Base-by-base conservation (phyloP, 2,329 filamentous ascomycete genomes). In the Trichoderma cornu-damae region DNA sequence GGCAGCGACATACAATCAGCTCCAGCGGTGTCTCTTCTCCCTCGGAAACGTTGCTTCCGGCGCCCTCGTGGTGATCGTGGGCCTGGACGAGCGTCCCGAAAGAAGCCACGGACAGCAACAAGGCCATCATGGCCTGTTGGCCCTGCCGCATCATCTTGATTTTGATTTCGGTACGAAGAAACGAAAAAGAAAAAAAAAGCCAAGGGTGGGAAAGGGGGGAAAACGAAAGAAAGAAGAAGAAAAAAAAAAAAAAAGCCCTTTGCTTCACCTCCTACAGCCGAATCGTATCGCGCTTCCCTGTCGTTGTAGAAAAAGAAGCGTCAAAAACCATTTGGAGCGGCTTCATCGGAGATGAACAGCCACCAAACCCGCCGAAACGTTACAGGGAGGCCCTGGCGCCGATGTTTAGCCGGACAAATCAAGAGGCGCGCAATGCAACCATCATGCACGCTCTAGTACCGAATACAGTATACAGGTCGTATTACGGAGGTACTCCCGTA, bases 1-100 rank as follows among this genome's bases (percentile, higher is more conserved):
- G 30, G 30, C 8, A 24, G 30, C 26, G 20, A 72, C 84, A 59
- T 77, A 89, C 87, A 65, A 93, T 80, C 1, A 89, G 89, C 32
- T 93, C 89, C 44, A 72, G 67, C n/a, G 88, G 89, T 66, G 89
- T 76, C 28, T 81, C 79, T 63, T 85, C 74, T 65, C 88, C 89
- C 63, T 89, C 85, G 14, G 84, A 81, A 61, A 94, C 86, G 44
- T 81, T 75, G 52, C 73, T 73, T 49, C 73, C 72, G 62, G 72
- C 69, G 62, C 72, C 69, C 18, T 59, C 67, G 62, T 75, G 73
- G 68, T 81, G 78, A 40, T 81, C 78, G 70, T 84, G 81, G 48
- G 69, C 72, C n/a, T 60, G 53, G 8, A 64, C 64, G 37, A 64
- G 60, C 50, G 58, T 59, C 24, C 60, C 60, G 9, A 71, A 61